Evolutionary conservation across 1,284 basidiomycete species (phyloP), one percentile per base, ranked within the genome.

Genomic region (Microbotryum scabiosae): DNA sequence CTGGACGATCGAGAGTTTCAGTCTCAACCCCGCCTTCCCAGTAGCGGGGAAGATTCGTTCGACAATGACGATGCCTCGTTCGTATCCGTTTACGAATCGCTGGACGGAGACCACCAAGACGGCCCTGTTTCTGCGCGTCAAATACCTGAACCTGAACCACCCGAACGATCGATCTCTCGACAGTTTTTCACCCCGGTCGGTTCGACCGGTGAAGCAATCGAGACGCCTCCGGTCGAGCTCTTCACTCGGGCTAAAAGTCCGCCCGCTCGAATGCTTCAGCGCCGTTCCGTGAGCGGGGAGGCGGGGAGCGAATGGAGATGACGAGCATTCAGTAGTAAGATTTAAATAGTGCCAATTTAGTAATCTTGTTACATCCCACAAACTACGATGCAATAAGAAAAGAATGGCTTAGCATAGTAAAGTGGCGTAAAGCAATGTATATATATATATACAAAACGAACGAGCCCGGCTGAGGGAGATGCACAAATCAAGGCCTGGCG

Each of bases 141-240:
- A 41, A 41, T 12, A 41, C 36, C 36, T 18, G 36, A 41, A 41
- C 36, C 36, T 18, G 36, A 41, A 41, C 36, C 36, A 3, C 36
- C 36, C 36, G 16, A 41, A 18, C 14, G 36, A 18, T 41, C 36
- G 36, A 12, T 12, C 36, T 41, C 36, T 41, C 36, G 36, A 12
- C 36, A 41, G 16, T 16, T 41, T 12, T 4, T 41, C 16, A 41
- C 16, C 16, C 36, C 36, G 36, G 36, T 41, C 36, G 16, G 16
- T 5, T 41, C 36, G 36, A 41, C 12, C 14, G 36, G 16, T 16
- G 5, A 41, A 41, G 36, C 46, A 9, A 32, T 59, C 32, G 59
- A 60, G 7, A 49, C 60, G 25, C 57, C 51, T 3, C 57, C 62
- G 7, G 62, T 66, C 28, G 57, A 55, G 20, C 43, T 66, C 12